Base-by-base conservation (phyloP, 2,329 filamentous ascomycete genomes). In the Fusarium lateritium region DNA sequence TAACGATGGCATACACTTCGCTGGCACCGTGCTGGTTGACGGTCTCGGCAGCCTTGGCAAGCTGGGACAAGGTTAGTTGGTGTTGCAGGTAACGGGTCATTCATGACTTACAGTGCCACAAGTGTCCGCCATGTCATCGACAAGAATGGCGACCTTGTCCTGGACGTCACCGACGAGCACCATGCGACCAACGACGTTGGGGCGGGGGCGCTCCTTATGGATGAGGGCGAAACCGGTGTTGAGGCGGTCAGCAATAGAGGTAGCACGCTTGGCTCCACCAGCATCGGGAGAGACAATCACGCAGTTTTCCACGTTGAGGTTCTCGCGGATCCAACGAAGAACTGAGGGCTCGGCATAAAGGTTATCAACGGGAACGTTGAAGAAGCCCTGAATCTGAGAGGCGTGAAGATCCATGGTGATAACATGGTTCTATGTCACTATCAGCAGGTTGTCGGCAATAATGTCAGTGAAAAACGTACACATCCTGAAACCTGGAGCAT, bases 41-140 rank as follows among this genome's bases (percentile, higher is more conserved):
- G 0, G 94, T 95, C 59, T 93, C 91, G 17, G 95, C 96, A 4
- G 94, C 96, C 83, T 98, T 98, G 79, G 83, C 84, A 33, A 87
- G 84, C 79, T 81, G 40, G 28, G 31, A 21, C 22, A 10, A 24
- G 17, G 38, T 73, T 68, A 73, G 66, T 22, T 21, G 26, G 22
- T 43, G 38, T 33, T 45, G 49, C 19, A 19, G 11, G 26, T 7
- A 43, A 8, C 17, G 19, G 14, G 33, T n/a, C 13, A 8, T 19
- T 24, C 24, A 40, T n/a, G 43, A 47, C 77, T 56, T 76, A 81
- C 79, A 39, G 94, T 97, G 72, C 94, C 94, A 79, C 94, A 98
- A 6, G 95, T 98, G 78, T 98, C 95, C 33, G 94, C 94, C 94
- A 98, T 98, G 79, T 98, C 95, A 79, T 98, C 95, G 54, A 99